Evolutionary conservation across 495 filamentous ascomycete genomes (phyloP), one percentile per base, ranked within the genome.

Genomic region (Penicillium psychrofluorescens): DNA sequence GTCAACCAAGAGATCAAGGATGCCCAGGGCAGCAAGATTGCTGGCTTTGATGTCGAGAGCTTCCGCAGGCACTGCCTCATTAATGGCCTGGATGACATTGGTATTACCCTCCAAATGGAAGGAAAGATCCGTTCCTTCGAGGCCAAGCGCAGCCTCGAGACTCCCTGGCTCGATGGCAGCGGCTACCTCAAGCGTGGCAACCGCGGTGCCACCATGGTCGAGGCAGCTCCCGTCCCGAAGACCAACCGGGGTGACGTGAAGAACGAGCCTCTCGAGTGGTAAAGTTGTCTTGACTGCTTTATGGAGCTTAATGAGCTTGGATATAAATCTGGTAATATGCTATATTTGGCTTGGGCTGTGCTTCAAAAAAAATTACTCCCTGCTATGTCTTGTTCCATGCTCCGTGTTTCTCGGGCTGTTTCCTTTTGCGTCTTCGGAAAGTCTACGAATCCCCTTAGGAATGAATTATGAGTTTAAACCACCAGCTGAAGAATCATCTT

Each of bases 31-130:
- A 78, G 76, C 45, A 76, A 76, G 55, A 68, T 98, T 33, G 82
- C 79, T 53, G 58, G 60, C 34, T 98, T 98, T 54, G 84, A 95
- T 2, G 85, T 95, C 29, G 91, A 96, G 47, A 76, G 78, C 55
- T 98, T 96, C 76, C 73, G 89, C 51, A 94, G 90, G 68, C 87
- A 97, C 68, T 98, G 92, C 59, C 71, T 98, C 31, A 69, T 95
- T 48, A 95, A 98, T 61, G 92, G 92, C 1, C 78, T 98, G 8
- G 92, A 98, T 65, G 92, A 98, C 53, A 97, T 98, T 50, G 92
- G 90, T 39, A 68, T 97, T 32, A 97, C 92, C 13, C 84, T 96
- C 66, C 86, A 95, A 67, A 78, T 89, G 65, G 89, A 90, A 53
- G 81, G 85, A 40, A 90, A 94, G 76, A 97, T 98, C 58, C 72